phyloP scores from a whole-genome alignment of 371 early-diverging fungal genomes.

The Circinella minor region DNA sequence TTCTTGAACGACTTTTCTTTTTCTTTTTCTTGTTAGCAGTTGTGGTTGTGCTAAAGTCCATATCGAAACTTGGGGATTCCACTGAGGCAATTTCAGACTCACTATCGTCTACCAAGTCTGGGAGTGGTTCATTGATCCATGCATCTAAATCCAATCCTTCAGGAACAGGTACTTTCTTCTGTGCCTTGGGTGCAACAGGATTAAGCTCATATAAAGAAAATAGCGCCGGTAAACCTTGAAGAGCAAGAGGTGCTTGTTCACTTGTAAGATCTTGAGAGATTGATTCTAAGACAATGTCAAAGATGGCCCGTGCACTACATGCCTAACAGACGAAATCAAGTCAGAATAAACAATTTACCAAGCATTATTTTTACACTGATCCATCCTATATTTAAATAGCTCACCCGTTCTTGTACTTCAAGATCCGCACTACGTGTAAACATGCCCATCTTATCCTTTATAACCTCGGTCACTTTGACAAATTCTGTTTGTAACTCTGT shows the following conservation, averaged over 20 bases:
- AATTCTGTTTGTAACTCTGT: constrained; percentile 54
- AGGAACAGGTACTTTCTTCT: constrained; percentile 87
- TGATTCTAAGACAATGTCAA: constrained; percentile 54
- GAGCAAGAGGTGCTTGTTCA: constrained; percentile 34
- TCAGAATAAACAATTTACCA: neutral
- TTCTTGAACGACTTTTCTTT: constrained; percentile 36
- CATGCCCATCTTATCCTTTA: constrained; percentile 58
- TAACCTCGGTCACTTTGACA: constrained; percentile 53
- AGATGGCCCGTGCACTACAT: constrained; percentile 59
- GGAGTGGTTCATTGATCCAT: constrained; percentile 78
- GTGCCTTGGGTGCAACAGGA: constrained; percentile 93
- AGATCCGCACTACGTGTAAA: constrained; percentile 64
- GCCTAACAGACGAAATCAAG: constrained; percentile 37
- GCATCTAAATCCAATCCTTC: constrained; percentile 87
- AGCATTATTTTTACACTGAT: neutral
- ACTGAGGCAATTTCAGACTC: constrained; percentile 41
- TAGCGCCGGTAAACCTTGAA: constrained; percentile 60
- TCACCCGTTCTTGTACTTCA: constrained; percentile 86
- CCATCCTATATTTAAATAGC: constrained; percentile 11
- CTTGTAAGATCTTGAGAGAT: constrained; percentile 17
- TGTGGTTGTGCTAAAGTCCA: constrained; percentile 21
- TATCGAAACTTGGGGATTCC: constrained; percentile 38
- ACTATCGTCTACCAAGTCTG: constrained; percentile 55
- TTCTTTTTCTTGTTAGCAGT: constrained; percentile 26
- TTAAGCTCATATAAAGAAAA: constrained; percentile 87